Conservation (phyloP, 2,329 filamentous ascomycete species). For the Penicillium sclerotigenum region DNA sequence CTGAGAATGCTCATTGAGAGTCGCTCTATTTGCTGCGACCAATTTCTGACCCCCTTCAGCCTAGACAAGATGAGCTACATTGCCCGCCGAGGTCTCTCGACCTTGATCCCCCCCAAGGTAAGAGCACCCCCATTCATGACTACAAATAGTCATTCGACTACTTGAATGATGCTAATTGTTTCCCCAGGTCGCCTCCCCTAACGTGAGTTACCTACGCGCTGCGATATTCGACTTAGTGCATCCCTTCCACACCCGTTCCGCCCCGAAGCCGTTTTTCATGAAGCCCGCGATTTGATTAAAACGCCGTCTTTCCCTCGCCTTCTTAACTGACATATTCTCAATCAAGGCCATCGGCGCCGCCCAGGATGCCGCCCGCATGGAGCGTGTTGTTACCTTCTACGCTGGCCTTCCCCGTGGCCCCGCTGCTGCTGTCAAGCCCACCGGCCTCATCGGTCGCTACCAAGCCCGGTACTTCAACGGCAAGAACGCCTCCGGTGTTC, state of each 20-base stretch:
- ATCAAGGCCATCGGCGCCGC: conserved; percentile 85
- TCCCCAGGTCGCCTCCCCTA: conserved; percentile 39
- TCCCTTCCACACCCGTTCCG: conserved; percentile 14
- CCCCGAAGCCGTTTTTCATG: conserved; percentile 28
- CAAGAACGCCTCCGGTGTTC: conserved; percentile 83
- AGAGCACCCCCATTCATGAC: conserved; percentile 26
- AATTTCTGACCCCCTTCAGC: conserved; percentile 28
- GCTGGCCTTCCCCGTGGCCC: conserved; percentile 93
- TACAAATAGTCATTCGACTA: conserved; percentile 8
- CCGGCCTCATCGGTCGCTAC: conserved; percentile 83
- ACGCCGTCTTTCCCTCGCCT: not conserved
- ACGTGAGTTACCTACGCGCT: conserved; percentile 31
- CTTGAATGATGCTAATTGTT: conserved; percentile 40
- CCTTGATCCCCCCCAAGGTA: conserved; percentile 99
- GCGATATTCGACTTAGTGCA: conserved; percentile 8
- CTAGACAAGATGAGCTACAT: conserved; percentile 82
- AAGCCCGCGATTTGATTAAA: conserved; percentile 11
- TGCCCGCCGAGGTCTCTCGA: conserved; percentile 86
- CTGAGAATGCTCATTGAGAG: not conserved
- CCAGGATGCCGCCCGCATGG: conserved; percentile 95
- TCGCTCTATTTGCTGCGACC: conserved; percentile 15
- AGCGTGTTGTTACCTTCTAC: conserved; percentile 97
- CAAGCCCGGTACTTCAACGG: conserved; percentile 77
- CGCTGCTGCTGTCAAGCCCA: conserved; percentile 77
- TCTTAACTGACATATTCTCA: conserved; percentile 48